Evolutionary conservation across 192 early-diverging fungal genomes (phyloP), one percentile per base, ranked within the genome.

Genomic region (Allomyces arbusculus): DNA sequence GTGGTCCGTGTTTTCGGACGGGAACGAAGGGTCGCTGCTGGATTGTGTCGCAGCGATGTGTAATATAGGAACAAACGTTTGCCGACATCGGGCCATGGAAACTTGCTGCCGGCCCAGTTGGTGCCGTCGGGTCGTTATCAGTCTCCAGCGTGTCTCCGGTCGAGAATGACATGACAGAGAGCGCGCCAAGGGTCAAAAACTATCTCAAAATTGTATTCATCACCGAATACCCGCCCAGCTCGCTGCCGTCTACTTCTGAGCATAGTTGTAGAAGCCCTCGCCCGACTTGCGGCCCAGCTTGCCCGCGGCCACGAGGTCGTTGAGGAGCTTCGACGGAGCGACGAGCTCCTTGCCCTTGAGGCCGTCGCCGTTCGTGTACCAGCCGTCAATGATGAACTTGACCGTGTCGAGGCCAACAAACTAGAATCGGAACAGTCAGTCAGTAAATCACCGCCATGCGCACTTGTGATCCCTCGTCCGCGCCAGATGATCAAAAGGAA

Each of bases 341-440:
- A 91, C 87, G 67, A 91, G 72, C 71, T 77, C 72, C 70, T 83
- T 76, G 68, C 88, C 87, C 70, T 77, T 71, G 25, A 95, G 83
- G 44, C 90, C 84, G 63, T 86, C 79, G 66, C 90, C 90, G 65
- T 79, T 79, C 76, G 84, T 81, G 78, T 86, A 78, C 94, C 94
- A 95, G 61, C 94, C 94, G 66, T 95, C 92, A 26, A 84, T 84
- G 74, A 97, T 97, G 75, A 87, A 95, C 78, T 95, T 91, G 73
- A 87, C 84, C 25, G 94, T 97, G 80, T 97, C 94, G 64, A 97
- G 79, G 45, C 94, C 94, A 25, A 97, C 87, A 73, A 89, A 89
- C 82, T 87, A 71, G 62, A 6, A 2, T n/a, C 11, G 5, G 25
- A 61, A 44, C 65, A 19, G 10, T 44, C 20, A 28, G n/a, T n/a